Base-by-base conservation (phyloP, 768 basidiomycete species). In the Rhodotorula sphaerocarpa region DNA sequence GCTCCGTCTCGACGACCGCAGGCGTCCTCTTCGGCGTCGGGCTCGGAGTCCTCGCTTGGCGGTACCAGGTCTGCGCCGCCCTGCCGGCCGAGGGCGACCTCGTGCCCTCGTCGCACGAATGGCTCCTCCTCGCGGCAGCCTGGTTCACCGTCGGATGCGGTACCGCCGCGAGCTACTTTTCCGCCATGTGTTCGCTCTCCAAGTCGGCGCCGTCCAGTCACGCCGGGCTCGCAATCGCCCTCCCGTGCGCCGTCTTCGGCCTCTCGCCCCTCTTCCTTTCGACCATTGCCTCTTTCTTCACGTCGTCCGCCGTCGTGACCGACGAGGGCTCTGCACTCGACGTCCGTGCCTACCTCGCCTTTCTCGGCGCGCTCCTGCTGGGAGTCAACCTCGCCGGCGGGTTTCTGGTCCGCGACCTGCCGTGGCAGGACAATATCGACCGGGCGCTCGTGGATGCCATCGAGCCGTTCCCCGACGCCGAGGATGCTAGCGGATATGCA, bases 201-300 rank as follows among this genome's bases (percentile, higher is more conserved):
- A 63, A 66, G 42, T 55, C 52, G 11, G 54, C 59, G n/a, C 70
- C 71, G 14, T 25, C 58, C 15, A 44, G 63, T 3, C 69, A 70
- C n/a, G 50, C 67, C 16, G 71, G 71, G 5, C 54, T 72, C 12
- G 69, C 67, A 12, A 70, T 72, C 45, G 71, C 61, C 11, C 30
- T 69, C 7, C 66, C 67, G 2, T 69, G 62, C 45, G 67, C 69
- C 36, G 50, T 70, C 41, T 70, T 72, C 33, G 71, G 71, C 9
- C 57, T 70, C 23, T 66, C 64, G 5, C 71, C 71, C 5, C 62
- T 72, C 9, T 65, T 70, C 53, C 67, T 72, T 14, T 66, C 67
- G 5, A 30, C 61, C 31, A 55, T 72, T 43, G 69, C 68, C 16
- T 55, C 59, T 9, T 58, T 55, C 47, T 68, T 64, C 57, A 68